Evolutionary conservation across 306 rosid genomes (phyloP).

Genomic region (Vachellia pachyceras): DNA sequence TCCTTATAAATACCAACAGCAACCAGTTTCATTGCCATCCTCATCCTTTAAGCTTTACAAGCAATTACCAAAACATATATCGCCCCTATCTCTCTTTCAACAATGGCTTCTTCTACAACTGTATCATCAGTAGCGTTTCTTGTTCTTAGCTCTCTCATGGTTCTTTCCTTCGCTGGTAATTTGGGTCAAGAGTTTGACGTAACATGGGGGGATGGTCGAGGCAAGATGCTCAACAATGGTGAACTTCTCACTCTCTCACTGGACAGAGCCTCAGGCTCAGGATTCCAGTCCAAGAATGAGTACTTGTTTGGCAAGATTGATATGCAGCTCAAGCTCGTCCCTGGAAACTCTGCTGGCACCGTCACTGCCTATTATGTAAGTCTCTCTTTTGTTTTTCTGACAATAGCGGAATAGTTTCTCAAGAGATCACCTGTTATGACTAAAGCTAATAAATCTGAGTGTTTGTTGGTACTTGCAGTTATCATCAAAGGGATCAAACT

Average conservation of each 20-base stretch:
- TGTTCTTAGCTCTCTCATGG: constrained; percentile 36
- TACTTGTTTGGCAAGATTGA: constrained; percentile 69
- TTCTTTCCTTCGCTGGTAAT: constrained; percentile 43
- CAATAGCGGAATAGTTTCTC: neutral
- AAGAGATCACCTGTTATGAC: neutral
- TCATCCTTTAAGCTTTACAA: constrained; percentile 10
- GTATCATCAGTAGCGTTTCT: constrained; percentile 7
- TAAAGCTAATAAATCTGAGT: neutral
- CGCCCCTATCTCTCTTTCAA: neutral
- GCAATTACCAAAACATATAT: neutral
- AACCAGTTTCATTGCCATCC: neutral
- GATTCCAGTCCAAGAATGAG: constrained; percentile 67
- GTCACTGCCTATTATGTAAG: constrained; percentile 81
- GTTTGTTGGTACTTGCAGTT: constrained; percentile 43
- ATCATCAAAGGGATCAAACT: constrained; percentile 60
- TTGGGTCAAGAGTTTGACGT: constrained; percentile 59
- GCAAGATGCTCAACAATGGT: constrained; percentile 63
- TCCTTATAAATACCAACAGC: constrained; percentile 26
- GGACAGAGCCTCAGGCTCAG: constrained; percentile 71
- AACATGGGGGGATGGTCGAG: constrained; percentile 77
- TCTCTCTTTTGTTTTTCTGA: neutral
- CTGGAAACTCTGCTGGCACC: constrained; percentile 82
- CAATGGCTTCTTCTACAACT: constrained; percentile 35
- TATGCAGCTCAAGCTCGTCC: constrained; percentile 82
- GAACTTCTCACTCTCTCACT: constrained; percentile 62